Evolutionary conservation across 345 rosid genomes (phyloP).

Genomic region (Sonneratia caseolaris): DNA sequence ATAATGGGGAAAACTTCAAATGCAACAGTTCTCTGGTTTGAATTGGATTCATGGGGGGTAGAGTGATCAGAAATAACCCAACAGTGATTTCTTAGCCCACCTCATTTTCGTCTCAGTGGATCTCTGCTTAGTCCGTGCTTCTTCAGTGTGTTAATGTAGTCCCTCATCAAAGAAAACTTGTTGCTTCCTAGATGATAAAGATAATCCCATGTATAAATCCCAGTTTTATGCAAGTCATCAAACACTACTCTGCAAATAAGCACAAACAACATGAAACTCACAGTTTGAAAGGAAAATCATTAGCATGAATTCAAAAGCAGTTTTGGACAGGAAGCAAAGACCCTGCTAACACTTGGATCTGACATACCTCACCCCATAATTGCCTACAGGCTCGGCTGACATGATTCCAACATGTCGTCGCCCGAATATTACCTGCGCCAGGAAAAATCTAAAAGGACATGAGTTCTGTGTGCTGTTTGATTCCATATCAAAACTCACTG

Average conservation of each 20-base stretch:
- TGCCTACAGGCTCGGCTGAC: conserved; percentile 89
- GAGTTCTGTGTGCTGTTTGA: background rate
- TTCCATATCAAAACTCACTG: background rate
- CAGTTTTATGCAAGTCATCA: conserved; percentile 90
- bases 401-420: conserved; percentile 89
- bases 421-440: conserved; percentile 66
- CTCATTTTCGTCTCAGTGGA: conserved; percentile 45
- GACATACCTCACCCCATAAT: conserved; percentile 89
- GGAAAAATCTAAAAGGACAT: background rate
- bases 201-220: conserved; percentile 90
- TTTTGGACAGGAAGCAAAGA: background rate
- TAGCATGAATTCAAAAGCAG: background rate
- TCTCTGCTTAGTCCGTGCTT: conserved; percentile 87
- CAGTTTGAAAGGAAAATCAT: background rate
- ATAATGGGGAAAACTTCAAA: background rate
- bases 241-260: conserved; percentile 54
- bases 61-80: background rate
- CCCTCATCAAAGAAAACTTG: conserved; percentile 72
- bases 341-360: background rate
- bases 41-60: background rate
- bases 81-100: background rate
- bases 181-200: conserved; percentile 72
- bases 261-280: background rate
- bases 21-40: background rate
- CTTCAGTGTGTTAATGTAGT: conserved; percentile 60